Evolutionary conservation across 2,329 filamentous ascomycete genomes (phyloP), one percentile per base, ranked within the genome.

Genomic region (Stagonosporopsis cucurbitacearum): DNA sequence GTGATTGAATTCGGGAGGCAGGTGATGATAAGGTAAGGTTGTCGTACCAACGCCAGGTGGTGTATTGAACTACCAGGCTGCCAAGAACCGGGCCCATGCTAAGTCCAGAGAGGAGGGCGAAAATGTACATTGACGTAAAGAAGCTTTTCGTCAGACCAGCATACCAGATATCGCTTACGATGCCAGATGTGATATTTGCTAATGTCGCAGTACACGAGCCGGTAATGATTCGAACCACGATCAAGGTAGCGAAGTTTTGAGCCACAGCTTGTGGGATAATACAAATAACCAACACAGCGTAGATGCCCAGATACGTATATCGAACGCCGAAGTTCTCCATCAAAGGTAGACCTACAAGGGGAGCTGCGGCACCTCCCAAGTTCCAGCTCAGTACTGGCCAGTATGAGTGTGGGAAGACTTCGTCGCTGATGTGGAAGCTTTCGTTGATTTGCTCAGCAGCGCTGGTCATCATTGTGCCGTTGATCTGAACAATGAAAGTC

Each of bases 11-110:
- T 3, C 1, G 59, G 44, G 15, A 4, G 13, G 9, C 3, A 9
- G 23, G 9, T 59, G 23, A n/a, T 2, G 22, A 1, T 3, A 15
- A 11, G 5, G 23, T 5, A 8, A 32, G 25, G n/a, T n/a, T 20
- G 22, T 5, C 70, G 50, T 64, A 78, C 78, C 78, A 80, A 60
- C 77, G 65, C 78, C 78, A 80, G 1, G 69, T 67, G 4, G 65
- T 67, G 23, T 75, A 75, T 6, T 71, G 59, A 17, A 77, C 65
- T 23, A 78, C 75, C 0, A 75, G 68, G 30, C 72, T 73, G 2
- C 79, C 79, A 13, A 80, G 71, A 6, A 81, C 78, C 1, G 79
- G 79, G 0, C 79, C 79, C 26, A 79, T 67, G 7, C 73, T 78
- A 17, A 81, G 70, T 1, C 79, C 79, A 11, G 77, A 70, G 5